phyloP scores from a whole-genome alignment of 257 asterid species.

The Mentha longifolia region DNA sequence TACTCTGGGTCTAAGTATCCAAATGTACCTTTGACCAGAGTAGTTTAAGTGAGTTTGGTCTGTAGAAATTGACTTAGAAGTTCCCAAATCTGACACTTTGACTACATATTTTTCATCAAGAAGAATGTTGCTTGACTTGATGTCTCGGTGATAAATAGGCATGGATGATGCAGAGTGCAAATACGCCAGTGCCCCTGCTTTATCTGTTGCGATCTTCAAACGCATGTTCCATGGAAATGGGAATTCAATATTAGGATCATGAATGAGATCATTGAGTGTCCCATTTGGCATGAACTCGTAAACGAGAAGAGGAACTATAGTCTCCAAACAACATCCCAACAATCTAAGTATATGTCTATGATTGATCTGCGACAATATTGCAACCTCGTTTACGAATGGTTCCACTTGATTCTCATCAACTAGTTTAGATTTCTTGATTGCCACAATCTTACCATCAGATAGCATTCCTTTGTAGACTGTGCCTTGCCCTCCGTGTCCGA shows the following conservation, averaged over 20 bases:
- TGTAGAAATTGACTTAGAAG: neutral
- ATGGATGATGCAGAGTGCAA: constrained; percentile 28
- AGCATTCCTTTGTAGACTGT: neutral
- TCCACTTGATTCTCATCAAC: constrained; percentile 7
- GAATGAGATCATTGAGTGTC: constrained; percentile 26
- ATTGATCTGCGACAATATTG: constrained; percentile 29
- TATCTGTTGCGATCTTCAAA: constrained; percentile 20
- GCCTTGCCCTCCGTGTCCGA: constrained; percentile 37
- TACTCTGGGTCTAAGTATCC: constrained; percentile 26
- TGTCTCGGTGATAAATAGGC: constrained; percentile 34
- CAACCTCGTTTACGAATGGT: constrained; percentile 36
- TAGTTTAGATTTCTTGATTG: constrained; percentile 28
- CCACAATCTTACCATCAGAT: constrained; percentile 11
- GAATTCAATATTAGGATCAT: neutral
- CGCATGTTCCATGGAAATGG: constrained; percentile 22
- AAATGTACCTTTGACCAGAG: constrained; percentile 33
- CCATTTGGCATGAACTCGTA: constrained; percentile 15
- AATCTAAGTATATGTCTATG: constrained; percentile 31
- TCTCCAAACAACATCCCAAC: constrained; percentile 29
- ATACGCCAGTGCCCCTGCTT: constrained; percentile 29
- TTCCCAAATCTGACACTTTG: constrained; percentile 26
- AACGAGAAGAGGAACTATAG: neutral
- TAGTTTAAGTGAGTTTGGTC: constrained; percentile 36
- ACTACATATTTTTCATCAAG: neutral
- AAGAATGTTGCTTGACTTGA: neutral